Evolutionary conservation across 2,329 filamentous ascomycete genomes (phyloP).

Genomic region (Periglandula ipomoeae): DNA sequence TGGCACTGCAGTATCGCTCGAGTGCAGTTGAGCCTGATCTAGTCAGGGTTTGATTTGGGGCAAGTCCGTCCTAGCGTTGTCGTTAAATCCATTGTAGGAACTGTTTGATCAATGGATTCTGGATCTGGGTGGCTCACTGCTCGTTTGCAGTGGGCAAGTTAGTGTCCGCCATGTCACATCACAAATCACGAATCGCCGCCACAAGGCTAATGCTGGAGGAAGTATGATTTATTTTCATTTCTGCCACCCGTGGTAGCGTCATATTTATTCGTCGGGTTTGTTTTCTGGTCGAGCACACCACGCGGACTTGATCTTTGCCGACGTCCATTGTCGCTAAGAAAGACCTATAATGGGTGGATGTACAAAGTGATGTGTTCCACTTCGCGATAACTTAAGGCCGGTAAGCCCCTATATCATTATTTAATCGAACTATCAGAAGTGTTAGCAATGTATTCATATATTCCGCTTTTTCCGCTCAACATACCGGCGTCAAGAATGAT

Average conservation of each 20-base stretch:
- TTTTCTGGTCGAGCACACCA: neutral
- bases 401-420: neutral
- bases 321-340: neutral
- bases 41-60: no score
- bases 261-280: conserved; percentile 3
- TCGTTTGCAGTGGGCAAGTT: neutral
- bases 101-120: no score
- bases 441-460: no score
- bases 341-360: neutral
- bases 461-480: no score
- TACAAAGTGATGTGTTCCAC: neutral
- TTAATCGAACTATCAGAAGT: conserved; percentile 27
- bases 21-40: no score
- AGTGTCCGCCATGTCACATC: no score
- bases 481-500: conserved; percentile 90
- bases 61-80: no score
- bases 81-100: no score
- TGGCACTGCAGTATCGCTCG: no score
- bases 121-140: no score
- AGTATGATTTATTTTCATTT: conserved; percentile 2
- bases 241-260: conserved; percentile 1
- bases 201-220: neutral
- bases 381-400: neutral
- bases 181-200: no score
- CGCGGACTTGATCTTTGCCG: neutral